Evolutionary conservation across 1,139 yeast species (phyloP).

Genomic region (Hansenula sp.): DNA sequence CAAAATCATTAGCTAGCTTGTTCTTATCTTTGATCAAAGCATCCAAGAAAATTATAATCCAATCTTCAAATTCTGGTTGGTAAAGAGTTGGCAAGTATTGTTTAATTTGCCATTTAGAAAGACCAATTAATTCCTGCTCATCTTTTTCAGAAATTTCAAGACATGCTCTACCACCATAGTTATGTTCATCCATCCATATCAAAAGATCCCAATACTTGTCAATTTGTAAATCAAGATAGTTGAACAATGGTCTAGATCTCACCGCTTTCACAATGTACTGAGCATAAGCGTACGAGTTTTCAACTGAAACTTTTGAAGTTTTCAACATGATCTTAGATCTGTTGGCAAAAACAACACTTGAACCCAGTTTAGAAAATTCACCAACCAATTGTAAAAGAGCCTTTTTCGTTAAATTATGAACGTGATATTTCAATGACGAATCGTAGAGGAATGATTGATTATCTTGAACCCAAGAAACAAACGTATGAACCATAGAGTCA

Average conservation of each 20-base stretch:
- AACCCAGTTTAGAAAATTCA: slow-evolving; percentile 76
- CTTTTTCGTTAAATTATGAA: slow-evolving; percentile 81
- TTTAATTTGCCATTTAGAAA: slow-evolving; percentile 78
- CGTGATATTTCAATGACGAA: slow-evolving; percentile 76
- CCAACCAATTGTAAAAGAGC: slow-evolving; percentile 77
- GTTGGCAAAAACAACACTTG: slow-evolving; percentile 75
- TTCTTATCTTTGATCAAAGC: slow-evolving; percentile 57
- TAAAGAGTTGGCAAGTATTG: slow-evolving; percentile 69
- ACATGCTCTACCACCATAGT: slow-evolving; percentile 83
- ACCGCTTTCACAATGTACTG: slow-evolving; percentile 78
- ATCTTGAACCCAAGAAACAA: slow-evolving; percentile 85
- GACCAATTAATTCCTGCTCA: slow-evolving; percentile 51
- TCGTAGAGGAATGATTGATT: slow-evolving; percentile 73
- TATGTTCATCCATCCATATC: slow-evolving; percentile 92
- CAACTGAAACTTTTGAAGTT: slow-evolving; percentile 76
- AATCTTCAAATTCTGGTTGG: slow-evolving; percentile 81
- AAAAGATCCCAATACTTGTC: slow-evolving; percentile 85
- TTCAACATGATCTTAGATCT: slow-evolving; percentile 69
- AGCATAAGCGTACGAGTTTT: slow-evolving; percentile 90
- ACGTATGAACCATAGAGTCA: slow-evolving; percentile 77
- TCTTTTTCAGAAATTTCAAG: slow-evolving; percentile 53
- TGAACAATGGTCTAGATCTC: slow-evolving; percentile 76
- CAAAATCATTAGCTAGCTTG: slow-evolving; percentile 29
- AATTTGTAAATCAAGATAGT: slow-evolving; percentile 72
- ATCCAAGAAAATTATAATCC: slow-evolving; percentile 77